A percentile compares a stretch with the other conserved stretches of the same genome.
phyloP scores from a whole-genome alignment of 441 rosid genomes.

The Gossypium trilobum region DNA sequence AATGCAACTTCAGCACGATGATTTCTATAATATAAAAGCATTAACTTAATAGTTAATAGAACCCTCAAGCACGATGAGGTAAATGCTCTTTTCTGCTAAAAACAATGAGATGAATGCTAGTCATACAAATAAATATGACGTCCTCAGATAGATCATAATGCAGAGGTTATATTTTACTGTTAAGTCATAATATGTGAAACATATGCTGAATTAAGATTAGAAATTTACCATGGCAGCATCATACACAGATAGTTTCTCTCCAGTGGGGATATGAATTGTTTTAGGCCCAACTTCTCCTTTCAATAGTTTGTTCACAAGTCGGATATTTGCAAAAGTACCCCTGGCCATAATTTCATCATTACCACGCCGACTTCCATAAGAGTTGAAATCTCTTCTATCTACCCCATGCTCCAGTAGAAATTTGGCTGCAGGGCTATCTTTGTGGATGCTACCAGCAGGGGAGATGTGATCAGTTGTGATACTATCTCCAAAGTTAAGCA shows the following conservation, averaged over 20 bases:
- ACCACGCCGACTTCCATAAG: conserved; percentile 90
- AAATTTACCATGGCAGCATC: conserved; percentile 73
- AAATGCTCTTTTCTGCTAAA: background rate
- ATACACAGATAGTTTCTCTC: conserved; percentile 78
- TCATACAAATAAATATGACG: background rate
- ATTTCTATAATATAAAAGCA: background rate
- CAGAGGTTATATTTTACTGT: background rate
- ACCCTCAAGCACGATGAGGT: background rate
- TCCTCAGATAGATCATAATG: background rate
- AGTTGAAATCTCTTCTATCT: conserved; percentile 72
- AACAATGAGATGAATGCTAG: background rate
- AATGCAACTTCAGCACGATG: background rate
- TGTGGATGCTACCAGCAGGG: conserved; percentile 92
- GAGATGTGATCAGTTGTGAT: conserved; percentile 95
- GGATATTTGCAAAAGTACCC: conserved; percentile 81
- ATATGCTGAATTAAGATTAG: background rate
- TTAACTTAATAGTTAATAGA: background rate
- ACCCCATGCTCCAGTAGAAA: conserved; percentile 75
- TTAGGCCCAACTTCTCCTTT: conserved; percentile 92
- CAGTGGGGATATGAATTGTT: conserved; percentile 76
- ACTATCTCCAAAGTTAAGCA: conserved; percentile 84
- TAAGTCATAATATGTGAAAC: background rate
- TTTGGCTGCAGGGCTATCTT: conserved; percentile 81
- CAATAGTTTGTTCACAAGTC: conserved; percentile 72
- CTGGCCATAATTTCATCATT: conserved; percentile 89